Base-by-base conservation (phyloP, 345 rosid species). In the Rhodamnia argentea region DNA sequence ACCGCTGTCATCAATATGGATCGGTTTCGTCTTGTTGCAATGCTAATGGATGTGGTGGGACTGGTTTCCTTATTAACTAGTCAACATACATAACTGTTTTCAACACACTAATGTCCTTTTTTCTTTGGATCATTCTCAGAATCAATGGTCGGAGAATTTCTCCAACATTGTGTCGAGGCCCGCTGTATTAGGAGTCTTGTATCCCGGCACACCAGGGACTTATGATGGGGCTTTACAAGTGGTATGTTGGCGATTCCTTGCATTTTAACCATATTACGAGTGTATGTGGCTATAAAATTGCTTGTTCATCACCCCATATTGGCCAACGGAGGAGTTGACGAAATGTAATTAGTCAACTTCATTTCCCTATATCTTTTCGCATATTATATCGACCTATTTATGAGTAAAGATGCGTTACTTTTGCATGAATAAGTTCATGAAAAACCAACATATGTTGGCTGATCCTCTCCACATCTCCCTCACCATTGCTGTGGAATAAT, bases 101-200 rank as follows among this genome's bases (percentile, higher is more conserved):
- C 26, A 52, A 83, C 84, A 27, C 58, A 37, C 83, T 70, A 37
- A 70, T 18, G 81, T 37, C 9, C 81, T 20, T 42, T 70, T 70
- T 37, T 37, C 5, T 18, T 51, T 51, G 52, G 14, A 70, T 70
- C 47, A 10, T 37, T 70, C 47, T 82, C 89, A 94, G 95, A 86
- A 88, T 4, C 90, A 88, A 55, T 92, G 94, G 95, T 83, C 90
- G 1, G 52, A 53, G 26, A 64, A 53, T 32, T 94, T 94, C 74
- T 81, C 89, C 29, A 87, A 47, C 47, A 86, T 92, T 50, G 91
- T 94, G 59, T 84, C 94, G 44, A 87, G 90, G 85, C 90, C 92
- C 78, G 74, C 87, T 26, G 6, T 86, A 16, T 40, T 93, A 16
- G 91, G 91, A 82, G 85, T 89, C 42, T 10, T 92, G 78, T 88